phyloP scores from a whole-genome alignment of 805 yeast genomes.

The Saccharomycopsis lassenensis region DNA sequence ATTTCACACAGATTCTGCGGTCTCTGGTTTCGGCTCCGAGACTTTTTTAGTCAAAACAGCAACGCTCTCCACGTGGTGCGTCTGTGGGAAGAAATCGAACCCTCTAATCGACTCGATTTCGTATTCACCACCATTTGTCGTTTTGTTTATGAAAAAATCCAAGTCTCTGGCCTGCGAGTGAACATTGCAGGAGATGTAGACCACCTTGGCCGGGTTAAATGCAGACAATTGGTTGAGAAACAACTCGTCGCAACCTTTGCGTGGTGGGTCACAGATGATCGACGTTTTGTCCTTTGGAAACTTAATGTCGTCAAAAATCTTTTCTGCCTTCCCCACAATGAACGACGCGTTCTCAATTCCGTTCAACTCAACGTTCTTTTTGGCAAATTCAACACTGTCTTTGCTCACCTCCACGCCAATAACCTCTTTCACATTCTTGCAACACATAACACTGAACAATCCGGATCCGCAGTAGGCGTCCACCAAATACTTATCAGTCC shows the following conservation, averaged over 20 bases:
- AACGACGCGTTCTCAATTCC: constrained; percentile 70
- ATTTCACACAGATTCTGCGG: too few species aligned
- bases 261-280: constrained; percentile 91
- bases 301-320: constrained; percentile 68
- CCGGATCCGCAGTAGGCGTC: constrained; percentile 98
- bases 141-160: constrained; percentile 64
- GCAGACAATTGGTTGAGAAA: constrained; percentile 78
- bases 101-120: constrained; percentile 78
- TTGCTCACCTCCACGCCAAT: constrained; percentile 92
- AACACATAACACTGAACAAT: constrained; percentile 78
- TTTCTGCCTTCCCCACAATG: constrained; percentile 87
- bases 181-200: constrained; percentile 95
- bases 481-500: constrained; percentile 57
- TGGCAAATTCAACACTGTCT: constrained; percentile 83
- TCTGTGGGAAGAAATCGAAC: constrained; percentile 93
- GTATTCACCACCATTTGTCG: constrained; percentile 52
- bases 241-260: constrained; percentile 90
- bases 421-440: constrained; percentile 68
- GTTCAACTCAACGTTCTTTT: constrained; percentile 66
- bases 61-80: constrained; percentile 85
- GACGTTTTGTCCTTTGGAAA: constrained; percentile 71
- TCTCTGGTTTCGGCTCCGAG: too few species aligned
- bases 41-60: constrained; percentile 50
- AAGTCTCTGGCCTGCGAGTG: constrained; percentile 95
- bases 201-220: constrained; percentile 75